Evolutionary conservation across 2,329 filamentous ascomycete species (phyloP), one percentile per base, ranked within the genome.

Genomic region (Coleophoma crateriformis): DNA sequence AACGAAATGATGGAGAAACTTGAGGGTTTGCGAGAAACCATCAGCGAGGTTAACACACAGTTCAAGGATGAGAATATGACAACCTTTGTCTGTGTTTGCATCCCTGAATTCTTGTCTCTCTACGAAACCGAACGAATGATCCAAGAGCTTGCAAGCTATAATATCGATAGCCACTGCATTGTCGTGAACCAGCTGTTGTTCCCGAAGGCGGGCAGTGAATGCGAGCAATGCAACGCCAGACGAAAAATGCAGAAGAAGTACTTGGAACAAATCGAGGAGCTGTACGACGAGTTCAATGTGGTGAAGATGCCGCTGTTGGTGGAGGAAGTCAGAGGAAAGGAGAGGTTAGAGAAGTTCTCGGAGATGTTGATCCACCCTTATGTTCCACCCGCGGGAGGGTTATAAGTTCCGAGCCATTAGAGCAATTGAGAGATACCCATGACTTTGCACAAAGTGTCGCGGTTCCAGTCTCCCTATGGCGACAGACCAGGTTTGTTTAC

Each of bases 71-170:
- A 94, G 50, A 87, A 90, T 58, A 81, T 96, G 62, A 96, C 91
- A 19, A 99, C 94, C 0, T 99, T 99, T 65, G 90, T 99, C 48
- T 97, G 94, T 68, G 94, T 99, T 53, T 96, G 94, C 70, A 99
- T 99, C 68, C 89, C 94, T 47, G 94, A 99, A 72, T 99, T 99
- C 74, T 71, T 99, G 61, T 91, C 86, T 35, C 78, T 99, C 47
- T 99, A 99, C 74, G 94, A 99, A 78, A 99, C 94, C 54, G 94
- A 99, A 77, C 88, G 94, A 63, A 97, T 99, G 94, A 97, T 99
- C 62, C 94, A 99, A 77, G 94, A 99, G 75, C 77, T 99, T 54
- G 85, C 90, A 44, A 87, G 81, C 67, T 99, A 96, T 73, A 77
- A 86, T 64, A 99, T 99, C 67, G 94, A 99, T 69, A 96, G 92